Conservation (phyloP, 495 filamentous ascomycete species). For the Cercophora samala region DNA sequence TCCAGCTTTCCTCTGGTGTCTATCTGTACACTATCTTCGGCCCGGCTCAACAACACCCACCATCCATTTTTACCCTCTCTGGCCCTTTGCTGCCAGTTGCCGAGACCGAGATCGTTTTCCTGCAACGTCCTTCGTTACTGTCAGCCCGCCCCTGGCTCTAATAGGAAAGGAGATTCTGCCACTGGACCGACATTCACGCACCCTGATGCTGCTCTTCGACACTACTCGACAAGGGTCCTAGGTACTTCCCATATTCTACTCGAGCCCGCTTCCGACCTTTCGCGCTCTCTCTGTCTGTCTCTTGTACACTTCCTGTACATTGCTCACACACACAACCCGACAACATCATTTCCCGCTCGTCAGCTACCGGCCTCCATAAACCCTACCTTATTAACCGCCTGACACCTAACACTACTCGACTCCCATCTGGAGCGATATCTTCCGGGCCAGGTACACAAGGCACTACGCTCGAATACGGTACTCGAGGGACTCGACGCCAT, state of each 20-base stretch:
- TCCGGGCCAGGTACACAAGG: background rate
- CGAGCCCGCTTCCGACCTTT: background rate
- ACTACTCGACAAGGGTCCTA: constrained; percentile 3
- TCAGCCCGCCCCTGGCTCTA: background rate
- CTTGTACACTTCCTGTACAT: background rate
- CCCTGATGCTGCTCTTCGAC: background rate
- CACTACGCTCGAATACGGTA: background rate
- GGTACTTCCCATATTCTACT: background rate
- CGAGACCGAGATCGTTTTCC: background rate
- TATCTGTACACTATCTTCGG: background rate
- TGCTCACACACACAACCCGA: background rate
- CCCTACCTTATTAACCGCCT: background rate
- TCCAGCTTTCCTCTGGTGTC: background rate
- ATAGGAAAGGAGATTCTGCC: background rate
- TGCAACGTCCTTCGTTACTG: constrained; percentile 1
- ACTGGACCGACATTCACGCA: background rate
- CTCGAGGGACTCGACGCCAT: background rate
- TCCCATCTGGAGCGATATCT: background rate
- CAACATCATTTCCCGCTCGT: background rate
- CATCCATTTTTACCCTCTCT: background rate
- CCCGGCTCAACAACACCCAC: constrained; percentile 1
- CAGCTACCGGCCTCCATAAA: background rate
- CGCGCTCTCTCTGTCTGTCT: constrained; percentile 7
- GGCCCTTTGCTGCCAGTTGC: background rate
- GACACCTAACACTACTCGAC: background rate